Conservation (phyloP, 306 rosid species). For the Corylus avellana region DNA sequence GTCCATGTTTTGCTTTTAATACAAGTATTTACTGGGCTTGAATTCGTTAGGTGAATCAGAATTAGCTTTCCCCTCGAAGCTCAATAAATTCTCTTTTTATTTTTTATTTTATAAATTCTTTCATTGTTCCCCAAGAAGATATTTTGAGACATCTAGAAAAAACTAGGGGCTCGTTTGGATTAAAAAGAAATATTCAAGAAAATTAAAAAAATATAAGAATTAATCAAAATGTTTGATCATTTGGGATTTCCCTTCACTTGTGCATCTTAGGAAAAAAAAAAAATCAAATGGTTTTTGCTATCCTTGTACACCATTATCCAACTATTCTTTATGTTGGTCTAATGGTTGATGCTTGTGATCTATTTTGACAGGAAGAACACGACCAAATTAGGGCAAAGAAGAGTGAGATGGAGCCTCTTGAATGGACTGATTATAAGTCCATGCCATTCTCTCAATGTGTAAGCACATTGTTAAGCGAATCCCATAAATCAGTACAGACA, state of each 20-base stretch:
- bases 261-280: too few relatives aligned
- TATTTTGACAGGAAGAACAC: conserved; percentile 71
- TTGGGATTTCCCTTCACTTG: too few relatives aligned
- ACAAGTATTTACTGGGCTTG: neutral
- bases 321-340: neutral
- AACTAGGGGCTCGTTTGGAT: too few relatives aligned
- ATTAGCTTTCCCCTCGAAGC: too few relatives aligned
- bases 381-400: conserved; percentile 71
- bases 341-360: neutral
- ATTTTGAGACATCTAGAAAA: too few relatives aligned
- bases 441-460: conserved; percentile 97
- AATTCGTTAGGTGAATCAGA: neutral
- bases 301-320: neutral
- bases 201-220: too few relatives aligned
- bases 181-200: too few relatives aligned
- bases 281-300: too few relatives aligned
- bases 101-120: too few relatives aligned
- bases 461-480: conserved; percentile 25
- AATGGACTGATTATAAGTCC: conserved; percentile 72
- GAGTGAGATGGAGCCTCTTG: conserved; percentile 47
- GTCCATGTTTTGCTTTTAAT: neutral
- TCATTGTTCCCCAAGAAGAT: too few relatives aligned
- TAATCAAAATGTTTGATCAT: too few relatives aligned
- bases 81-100: too few relatives aligned
- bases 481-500: neutral